Percentiles rank a stretch among this genome's conserved stretches.
Conservation (phyloP, 148 eudicot species). For the Fagopyrum tataricum region DNA sequence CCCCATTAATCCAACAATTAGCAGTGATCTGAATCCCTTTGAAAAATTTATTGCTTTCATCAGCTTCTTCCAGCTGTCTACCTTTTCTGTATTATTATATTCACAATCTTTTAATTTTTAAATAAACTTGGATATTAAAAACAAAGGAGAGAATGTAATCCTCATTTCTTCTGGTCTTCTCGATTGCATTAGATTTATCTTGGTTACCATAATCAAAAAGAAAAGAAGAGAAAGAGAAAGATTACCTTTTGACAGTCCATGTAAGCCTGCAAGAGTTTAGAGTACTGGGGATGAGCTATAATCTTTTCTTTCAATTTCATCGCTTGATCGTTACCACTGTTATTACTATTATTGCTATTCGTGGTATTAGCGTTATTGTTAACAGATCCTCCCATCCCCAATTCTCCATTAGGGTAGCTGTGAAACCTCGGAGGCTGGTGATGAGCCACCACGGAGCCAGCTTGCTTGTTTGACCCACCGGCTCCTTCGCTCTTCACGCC, state of each 20-base stretch:
- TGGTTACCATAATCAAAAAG: background rate
- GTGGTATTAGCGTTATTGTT: constrained; percentile 1
- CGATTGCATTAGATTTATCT: too few relatives aligned
- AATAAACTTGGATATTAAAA: background rate
- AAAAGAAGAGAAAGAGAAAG: background rate
- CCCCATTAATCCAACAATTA: background rate
- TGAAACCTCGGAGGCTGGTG: background rate
- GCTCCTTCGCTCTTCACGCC: constrained; percentile 8
- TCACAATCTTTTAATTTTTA: background rate
- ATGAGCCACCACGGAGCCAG: background rate
- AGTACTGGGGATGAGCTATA: constrained; percentile 83
- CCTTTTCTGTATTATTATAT: background rate
- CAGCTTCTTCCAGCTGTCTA: background rate
- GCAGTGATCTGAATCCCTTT: too few relatives aligned
- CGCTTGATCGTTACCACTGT: constrained; percentile 32
- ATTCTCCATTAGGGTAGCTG: background rate
- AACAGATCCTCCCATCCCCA: background rate
- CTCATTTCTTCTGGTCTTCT: too few relatives aligned
- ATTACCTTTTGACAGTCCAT: constrained; percentile 90
- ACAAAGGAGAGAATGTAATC: too few relatives aligned
- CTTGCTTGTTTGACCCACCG: background rate
- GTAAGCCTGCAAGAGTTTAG: constrained; percentile 80
- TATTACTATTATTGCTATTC: background rate
- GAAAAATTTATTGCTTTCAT: too few relatives aligned
- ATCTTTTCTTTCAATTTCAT: constrained; percentile 85